Base-by-base conservation (phyloP, 345 rosid species). In the Pistacia atlantica region DNA sequence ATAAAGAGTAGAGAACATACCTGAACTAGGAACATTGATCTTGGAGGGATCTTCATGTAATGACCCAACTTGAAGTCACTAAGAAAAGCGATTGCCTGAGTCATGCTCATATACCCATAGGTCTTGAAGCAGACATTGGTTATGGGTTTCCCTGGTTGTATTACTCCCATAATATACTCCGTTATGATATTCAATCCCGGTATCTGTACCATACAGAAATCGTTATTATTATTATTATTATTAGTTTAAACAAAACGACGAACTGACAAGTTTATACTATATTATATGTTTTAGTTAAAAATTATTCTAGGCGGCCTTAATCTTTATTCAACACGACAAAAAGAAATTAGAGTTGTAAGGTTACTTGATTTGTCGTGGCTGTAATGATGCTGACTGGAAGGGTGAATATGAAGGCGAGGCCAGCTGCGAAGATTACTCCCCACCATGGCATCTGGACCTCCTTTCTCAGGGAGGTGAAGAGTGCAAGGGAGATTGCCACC, bases 401-500 rank as follows among this genome's bases (percentile, higher is more conserved):
- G 51, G 89, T 82, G 81, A 87, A 84, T 18, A 84, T 13, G 60
- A 83, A 83, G 45, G 90, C 84, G 10, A 87, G 67, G 54, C 65
- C 88, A 56, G 84, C 80, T 5, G 85, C 90, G 66, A 87, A 83
- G 52, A 87, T 18, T 20, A 84, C 80, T 51, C 82, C 88, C 90
- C 90, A 84, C 85, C 86, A 87, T 69, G 88, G 90, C 80, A 87
- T 77, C 67, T 84, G 90, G 8, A 87, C 82, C n/a, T 87, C 83
- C 22, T 83, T 71, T 10, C 75, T 79, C 59, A 77, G 20, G 76
- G 83, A 75, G 18, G 83, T 81, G 78, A 83, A 77, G 18, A 86
- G 85, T 9, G 42, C 69, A 51, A 86, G 85, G 11, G 82, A 77
- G 17, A 65, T 45, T 37, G 74, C 14, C 20, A 86, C 20, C 33